Conservation (phyloP, 495 filamentous ascomycete genomes). For the Talaromyces thailandensis region DNA sequence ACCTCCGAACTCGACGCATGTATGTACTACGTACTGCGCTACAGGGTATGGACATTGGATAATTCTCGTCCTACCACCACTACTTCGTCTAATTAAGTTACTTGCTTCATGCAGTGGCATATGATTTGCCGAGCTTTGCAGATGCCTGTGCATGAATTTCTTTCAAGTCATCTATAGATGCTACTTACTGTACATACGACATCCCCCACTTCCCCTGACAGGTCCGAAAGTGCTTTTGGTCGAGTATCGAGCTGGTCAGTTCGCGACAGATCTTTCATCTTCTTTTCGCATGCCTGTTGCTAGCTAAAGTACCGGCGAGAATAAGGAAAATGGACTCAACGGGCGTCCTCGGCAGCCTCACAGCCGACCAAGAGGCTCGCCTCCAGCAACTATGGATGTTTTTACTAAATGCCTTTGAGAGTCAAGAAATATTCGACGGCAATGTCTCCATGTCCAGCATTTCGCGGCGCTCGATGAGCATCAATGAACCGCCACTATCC, state of each 20-base stretch:
- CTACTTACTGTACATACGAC: not conserved
- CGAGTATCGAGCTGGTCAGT: not conserved
- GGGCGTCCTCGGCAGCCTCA: constrained; percentile 77
- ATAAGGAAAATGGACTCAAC: constrained; percentile 20
- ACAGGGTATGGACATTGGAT: not conserved
- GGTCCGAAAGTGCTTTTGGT: not conserved
- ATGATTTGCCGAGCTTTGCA: constrained; percentile 2
- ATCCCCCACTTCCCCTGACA: not conserved
- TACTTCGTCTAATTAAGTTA: not conserved
- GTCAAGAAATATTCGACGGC: constrained; percentile 16
- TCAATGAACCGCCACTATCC: constrained; percentile 30
- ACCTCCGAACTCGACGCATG: not conserved
- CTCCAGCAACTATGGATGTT: constrained; percentile 74
- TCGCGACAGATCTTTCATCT: not conserved
- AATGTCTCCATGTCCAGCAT: constrained; percentile 9
- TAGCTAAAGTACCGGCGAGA: not conserved
- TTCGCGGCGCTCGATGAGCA: constrained; percentile 13
- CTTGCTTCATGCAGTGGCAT: not conserved
- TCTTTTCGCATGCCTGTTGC: not conserved
- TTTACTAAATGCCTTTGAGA: constrained; percentile 65
- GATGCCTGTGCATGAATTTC: not conserved
- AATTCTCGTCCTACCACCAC: not conserved
- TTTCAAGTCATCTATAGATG: not conserved
- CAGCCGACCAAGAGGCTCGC: constrained; percentile 71
- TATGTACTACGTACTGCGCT: not conserved